Percentiles rank a stretch among this genome's conserved stretches.
Conservation (phyloP, 129 eudicot genomes). For the Oenanthe sinensis region DNA sequence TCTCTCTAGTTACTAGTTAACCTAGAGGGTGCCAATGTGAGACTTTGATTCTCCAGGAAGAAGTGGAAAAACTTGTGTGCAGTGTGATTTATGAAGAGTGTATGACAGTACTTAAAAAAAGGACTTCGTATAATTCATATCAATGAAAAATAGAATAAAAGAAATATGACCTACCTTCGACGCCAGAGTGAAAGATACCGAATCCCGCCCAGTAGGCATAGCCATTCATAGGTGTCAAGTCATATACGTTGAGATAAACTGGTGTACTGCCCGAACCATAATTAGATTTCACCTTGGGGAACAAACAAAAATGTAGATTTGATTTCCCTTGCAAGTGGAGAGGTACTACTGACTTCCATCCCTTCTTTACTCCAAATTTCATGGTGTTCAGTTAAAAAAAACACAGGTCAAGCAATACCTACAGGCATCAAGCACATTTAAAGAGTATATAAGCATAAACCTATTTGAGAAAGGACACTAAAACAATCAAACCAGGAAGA, state of each 20-base stretch:
- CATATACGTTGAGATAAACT: conserved; percentile 42
- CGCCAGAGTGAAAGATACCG: conserved; percentile 37
- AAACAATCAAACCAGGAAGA: not conserved
- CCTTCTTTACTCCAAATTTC: conserved; percentile 52
- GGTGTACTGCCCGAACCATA: conserved; percentile 29
- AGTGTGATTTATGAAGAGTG: not conserved
- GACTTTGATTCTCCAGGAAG: not conserved
- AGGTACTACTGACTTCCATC: conserved; percentile 43
- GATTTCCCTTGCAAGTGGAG: conserved; percentile 45
- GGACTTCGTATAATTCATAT: not conserved
- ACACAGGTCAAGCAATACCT: conserved; percentile 19
- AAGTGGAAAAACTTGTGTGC: not conserved
- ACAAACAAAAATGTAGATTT: conserved; percentile 48
- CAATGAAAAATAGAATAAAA: not conserved
- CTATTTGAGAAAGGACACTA: not conserved
- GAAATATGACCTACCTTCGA: conserved; percentile 23
- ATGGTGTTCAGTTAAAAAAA: conserved; percentile 22
- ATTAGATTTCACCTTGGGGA: conserved; percentile 43
- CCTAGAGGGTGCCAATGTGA: not conserved
- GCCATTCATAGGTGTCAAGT: conserved; percentile 34
- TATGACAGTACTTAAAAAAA: not conserved
- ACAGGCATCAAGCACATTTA: conserved; percentile 25
- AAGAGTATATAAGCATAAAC: not conserved
- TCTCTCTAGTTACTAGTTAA: not conserved
- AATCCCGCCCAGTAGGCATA: conserved; percentile 37